Base-by-base conservation (phyloP, 768 basidiomycete species). In the Boletus sp. region DNA sequence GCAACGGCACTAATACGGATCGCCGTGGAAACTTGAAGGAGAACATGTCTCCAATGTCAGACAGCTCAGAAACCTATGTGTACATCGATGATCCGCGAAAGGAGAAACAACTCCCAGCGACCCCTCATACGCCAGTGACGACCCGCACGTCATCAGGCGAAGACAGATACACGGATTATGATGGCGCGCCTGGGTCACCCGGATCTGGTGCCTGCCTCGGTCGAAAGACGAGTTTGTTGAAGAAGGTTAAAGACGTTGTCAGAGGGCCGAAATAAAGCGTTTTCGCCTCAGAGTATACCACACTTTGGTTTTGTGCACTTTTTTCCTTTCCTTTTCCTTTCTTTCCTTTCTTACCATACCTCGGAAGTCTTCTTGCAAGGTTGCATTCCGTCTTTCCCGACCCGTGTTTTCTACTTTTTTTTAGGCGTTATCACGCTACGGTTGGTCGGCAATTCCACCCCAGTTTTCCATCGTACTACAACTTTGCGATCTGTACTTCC, bases 191-290 rank as follows among this genome's bases (percentile, higher is more conserved):
- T 50, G 59, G 62, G 50, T 70, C 72, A 5, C 73, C 80, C 11
- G 73, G 71, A 37, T 74, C 67, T 21, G 72, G 71, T 4, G 63
- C 64, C 8, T 74, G 76, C 23, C 77, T 92, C 1, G 84, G 83
- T 43, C 78, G 90, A 64, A 91, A 84, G 78, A 78, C 86, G 1
- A 90, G 88, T 65, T 72, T 92, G 54, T 79, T 91, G 77, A 87
- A 86, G 80, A 90, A 87, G 68, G 81, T 91, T 51, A 85, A 85
- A 59, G 79, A 81, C 41, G 90, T 79, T 6, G 87, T 90, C 47
- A 82, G 85, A 55, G 81, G 83, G 4, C 75, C 75, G 42, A 77
- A 76, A 60, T 76, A 64, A 68, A 44, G 49, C 39, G 21, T n/a
- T 32, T 32, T 47, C 27, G 4, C 38, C 42, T 30, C 58, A 56